These are phyloP conservation scores for Evernia prunastri DNA, from an alignment of 495 filamentous ascomycete genomes.

Conservation along the genomic window DNA sequence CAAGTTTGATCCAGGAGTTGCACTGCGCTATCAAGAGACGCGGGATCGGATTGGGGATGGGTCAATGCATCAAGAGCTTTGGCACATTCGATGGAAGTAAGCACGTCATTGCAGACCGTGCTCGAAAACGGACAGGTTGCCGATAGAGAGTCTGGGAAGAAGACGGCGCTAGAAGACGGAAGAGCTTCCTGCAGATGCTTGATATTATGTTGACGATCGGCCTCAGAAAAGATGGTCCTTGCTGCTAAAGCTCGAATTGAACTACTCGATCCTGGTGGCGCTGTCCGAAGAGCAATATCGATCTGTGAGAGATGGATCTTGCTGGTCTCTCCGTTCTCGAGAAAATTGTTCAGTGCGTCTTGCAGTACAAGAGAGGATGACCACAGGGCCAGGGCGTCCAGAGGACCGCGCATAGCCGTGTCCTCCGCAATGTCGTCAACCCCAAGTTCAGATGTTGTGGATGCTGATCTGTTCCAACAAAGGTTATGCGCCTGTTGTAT, in stretches of 20 bases:
- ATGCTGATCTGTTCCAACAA: constrained; percentile 76
- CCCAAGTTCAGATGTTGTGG: constrained; percentile 57
- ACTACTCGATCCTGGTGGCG: constrained; percentile 70
- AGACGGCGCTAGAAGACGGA: constrained; percentile 30
- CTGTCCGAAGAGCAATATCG: constrained; percentile 61
- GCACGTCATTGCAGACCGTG: constrained; percentile 5
- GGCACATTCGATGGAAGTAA: constrained; percentile 12
- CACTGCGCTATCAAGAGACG: constrained; percentile 6
- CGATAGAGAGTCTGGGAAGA: constrained; percentile 7
- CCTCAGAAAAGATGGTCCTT: constrained; percentile 43
- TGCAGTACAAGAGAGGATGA: constrained; percentile 75
- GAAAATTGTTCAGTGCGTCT: constrained; percentile 54
- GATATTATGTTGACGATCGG: constrained; percentile 42
- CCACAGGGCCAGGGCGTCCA: constrained; percentile 89
- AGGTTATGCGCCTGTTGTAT: constrained; percentile 86
- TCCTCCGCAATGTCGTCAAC: constrained; percentile 81
- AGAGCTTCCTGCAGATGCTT: constrained; percentile 45
- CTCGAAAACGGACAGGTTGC: constrained; percentile 5
- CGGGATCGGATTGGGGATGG: neutral
- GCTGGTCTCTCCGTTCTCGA: constrained; percentile 44
- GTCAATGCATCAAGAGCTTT: constrained; percentile 3
- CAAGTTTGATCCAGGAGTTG: constrained; percentile 11
- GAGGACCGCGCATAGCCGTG: constrained; percentile 73
- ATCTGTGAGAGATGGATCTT: constrained; percentile 51
- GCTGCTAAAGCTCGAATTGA: constrained; percentile 75